Evolutionary conservation across 495 filamentous ascomycete species (phyloP).

Genomic region (Penicillium arizonense): DNA sequence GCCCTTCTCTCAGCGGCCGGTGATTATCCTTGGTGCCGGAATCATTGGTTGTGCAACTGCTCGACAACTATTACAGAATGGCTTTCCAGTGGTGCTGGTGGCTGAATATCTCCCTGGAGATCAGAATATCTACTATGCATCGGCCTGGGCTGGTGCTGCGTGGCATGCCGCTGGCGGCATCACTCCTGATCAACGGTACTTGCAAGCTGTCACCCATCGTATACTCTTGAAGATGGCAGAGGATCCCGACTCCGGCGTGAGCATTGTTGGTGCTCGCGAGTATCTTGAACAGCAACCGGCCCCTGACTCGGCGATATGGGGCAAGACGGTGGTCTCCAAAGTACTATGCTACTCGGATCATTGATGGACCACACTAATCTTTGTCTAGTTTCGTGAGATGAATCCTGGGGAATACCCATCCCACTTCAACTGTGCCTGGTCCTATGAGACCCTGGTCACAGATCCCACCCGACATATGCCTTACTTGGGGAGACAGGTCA

Average conservation of each 20-base stretch:
- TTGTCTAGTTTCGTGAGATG: conserved; percentile 36
- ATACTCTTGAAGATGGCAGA: conserved; percentile 39
- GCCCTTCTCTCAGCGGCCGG: conserved; percentile 38
- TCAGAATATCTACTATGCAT: conserved; percentile 41
- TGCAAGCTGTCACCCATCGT: conserved; percentile 40
- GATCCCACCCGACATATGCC: conserved; percentile 46
- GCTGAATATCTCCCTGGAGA: conserved; percentile 45
- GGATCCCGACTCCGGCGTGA: conserved; percentile 37
- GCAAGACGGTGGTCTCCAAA: conserved; percentile 37
- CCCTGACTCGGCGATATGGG: conserved; percentile 38
- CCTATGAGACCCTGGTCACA: conserved; percentile 41
- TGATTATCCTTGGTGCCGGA: conserved; percentile 42
- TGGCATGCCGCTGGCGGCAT: conserved; percentile 46
- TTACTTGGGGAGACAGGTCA: conserved; percentile 31
- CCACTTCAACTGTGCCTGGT: conserved; percentile 36
- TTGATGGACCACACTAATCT: no score
- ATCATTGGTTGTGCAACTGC: conserved; percentile 46
- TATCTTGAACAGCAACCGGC: conserved; percentile 38
- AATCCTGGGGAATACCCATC: conserved; percentile 34
- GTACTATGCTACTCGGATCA: conserved; percentile 13
- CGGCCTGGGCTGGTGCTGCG: conserved; percentile 46
- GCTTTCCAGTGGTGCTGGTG: conserved; percentile 38
- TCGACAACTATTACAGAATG: conserved; percentile 34
- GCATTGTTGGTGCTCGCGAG: conserved; percentile 36
- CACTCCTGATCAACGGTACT: conserved; percentile 35